Evolutionary conservation across 768 basidiomycete genomes (phyloP), one percentile per base, ranked within the genome.

Genomic region (Steccherinum ochraceum): DNA sequence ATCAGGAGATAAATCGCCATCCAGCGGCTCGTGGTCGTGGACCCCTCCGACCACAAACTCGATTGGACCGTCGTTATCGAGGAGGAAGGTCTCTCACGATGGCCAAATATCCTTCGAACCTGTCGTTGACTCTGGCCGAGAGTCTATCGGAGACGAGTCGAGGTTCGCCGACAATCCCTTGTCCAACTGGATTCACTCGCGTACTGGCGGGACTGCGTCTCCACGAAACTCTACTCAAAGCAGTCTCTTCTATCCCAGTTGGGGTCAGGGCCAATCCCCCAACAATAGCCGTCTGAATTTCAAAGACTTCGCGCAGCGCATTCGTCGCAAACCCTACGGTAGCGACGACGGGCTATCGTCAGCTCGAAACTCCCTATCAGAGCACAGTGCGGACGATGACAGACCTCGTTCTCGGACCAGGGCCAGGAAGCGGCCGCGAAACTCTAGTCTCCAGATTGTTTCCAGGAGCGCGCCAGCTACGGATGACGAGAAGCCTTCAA

Each of bases 91-190:
- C 44, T 74, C 73, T 3, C 62, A 63, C 39, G 80, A 84, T 46
- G 78, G 72, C 10, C 71, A 65, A 25, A 54, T 82, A 24, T 80
- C 82, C 1, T 84, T 85, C 54, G 79, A 84, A 51, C 84, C 83
- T 16, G 56, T 68, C 18, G 64, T 76, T 10, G 75, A 79, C 52
- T 69, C 72, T 4, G 69, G 73, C 10, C 69, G 70, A n/a, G 68
- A 67, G 47, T 81, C 79, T 19, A 51, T 74, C 18, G 74, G 79
- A 12, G 65, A 64, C 5, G 70, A 72, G 20, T 73, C 75, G 40
- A 70, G 70, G 66, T 64, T 30, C 81, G 74, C 52, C 64, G 58
- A 2, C 78, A 64, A 62, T 13, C 63, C 53, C 24, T 40, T 44
- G 2, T 40, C 53, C 21, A 40, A 49, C 25, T 61, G 64, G 57